phyloP scores from a whole-genome alignment of 176 grass and related monocot genomes.

The Eleusine indica region DNA sequence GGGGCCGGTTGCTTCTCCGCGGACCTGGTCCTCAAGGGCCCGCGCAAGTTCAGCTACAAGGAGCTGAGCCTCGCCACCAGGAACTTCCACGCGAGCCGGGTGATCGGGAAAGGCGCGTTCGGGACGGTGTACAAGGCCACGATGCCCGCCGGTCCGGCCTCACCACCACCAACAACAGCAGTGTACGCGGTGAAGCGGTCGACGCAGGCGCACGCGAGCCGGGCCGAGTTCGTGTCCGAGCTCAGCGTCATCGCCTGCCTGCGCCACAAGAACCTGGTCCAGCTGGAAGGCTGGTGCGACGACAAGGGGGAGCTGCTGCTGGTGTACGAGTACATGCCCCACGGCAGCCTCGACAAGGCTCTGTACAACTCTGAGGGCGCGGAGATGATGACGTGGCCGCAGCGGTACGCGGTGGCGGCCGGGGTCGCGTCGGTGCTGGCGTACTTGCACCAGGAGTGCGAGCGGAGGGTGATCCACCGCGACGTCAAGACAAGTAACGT shows the following conservation, averaged over 20 bases:
- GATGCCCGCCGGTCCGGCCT: conserved; percentile 12
- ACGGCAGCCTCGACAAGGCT: conserved; percentile 81
- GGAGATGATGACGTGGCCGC: conserved; percentile 51
- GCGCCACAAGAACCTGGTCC: conserved; percentile 90
- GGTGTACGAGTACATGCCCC: conserved; percentile 94
- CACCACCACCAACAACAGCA: no score
- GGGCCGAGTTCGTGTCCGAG: conserved; percentile 81
- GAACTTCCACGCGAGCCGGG: conserved; percentile 73
- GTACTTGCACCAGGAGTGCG: conserved; percentile 91
- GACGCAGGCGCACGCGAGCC: conserved; percentile 80
- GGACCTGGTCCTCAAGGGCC: conserved; percentile 69
- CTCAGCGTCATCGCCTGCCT: conserved; percentile 81
- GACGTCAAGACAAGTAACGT: conserved; percentile 96
- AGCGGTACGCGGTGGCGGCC: conserved; percentile 60
- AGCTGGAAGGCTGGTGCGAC: conserved; percentile 83
- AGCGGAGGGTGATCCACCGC: conserved; percentile 83
- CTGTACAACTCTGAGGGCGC: conserved; percentile 41
- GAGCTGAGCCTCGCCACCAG: conserved; percentile 71
- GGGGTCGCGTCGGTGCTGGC: conserved; percentile 77
- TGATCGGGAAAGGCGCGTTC: conserved; percentile 82
- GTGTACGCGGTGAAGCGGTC: conserved; percentile 77
- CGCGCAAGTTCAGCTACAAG: conserved; percentile 84
- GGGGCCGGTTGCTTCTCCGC: conserved; percentile 25
- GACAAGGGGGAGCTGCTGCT: conserved; percentile 76
- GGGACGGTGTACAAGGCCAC: conserved; percentile 83